Evolutionary conservation across 345 rosid species (phyloP).

Genomic region (Citrus mangshanensis): DNA sequence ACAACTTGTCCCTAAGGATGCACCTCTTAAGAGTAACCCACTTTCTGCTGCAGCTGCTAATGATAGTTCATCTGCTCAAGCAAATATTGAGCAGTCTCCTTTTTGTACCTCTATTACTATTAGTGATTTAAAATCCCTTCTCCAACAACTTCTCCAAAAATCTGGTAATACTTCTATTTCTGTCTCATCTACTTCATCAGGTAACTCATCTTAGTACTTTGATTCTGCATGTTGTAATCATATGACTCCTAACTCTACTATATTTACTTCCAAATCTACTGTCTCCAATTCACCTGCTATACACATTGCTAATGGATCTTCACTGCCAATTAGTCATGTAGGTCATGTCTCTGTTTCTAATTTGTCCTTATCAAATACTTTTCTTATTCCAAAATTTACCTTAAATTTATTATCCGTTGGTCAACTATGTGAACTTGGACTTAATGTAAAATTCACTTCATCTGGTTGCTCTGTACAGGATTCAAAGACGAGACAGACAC

Average conservation of each 20-base stretch:
- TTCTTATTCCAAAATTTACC: background rate
- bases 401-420: conserved; percentile 8
- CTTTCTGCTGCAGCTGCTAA: too few relatives aligned
- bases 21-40: too few relatives aligned
- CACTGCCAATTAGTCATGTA: background rate
- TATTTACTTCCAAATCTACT: background rate
- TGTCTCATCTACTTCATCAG: background rate
- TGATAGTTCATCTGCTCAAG: too few relatives aligned
- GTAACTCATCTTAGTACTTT: background rate
- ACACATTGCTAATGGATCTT: background rate
- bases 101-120: too few relatives aligned
- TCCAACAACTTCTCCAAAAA: background rate
- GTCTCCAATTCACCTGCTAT: background rate
- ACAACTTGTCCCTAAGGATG: too few relatives aligned
- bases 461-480: background rate
- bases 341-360: background rate
- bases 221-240: background rate
- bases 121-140: too few relatives aligned
- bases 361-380: background rate
- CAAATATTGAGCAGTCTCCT: too few relatives aligned
- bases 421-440: conserved; percentile 2
- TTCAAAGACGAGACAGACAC: background rate
- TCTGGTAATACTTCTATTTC: background rate
- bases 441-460: background rate
- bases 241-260: background rate